Conservation (phyloP, 495 filamentous ascomycete species). For the Baudoinia panamericana region DNA sequence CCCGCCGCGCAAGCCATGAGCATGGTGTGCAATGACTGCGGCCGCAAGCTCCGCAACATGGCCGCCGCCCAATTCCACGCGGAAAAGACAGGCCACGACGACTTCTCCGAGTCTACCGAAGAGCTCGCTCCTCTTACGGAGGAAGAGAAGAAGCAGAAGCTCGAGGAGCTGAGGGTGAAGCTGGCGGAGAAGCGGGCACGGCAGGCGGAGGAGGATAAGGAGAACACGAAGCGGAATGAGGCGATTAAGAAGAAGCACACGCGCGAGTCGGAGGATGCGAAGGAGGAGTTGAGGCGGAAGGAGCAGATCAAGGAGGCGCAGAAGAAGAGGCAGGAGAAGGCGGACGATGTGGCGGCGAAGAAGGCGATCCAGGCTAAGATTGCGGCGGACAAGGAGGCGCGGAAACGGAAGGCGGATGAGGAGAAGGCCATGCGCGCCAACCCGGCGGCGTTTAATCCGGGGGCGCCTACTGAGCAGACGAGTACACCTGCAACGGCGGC, state of each 20-base stretch:
- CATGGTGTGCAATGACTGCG: constrained; percentile 80
- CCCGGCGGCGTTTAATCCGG: constrained; percentile 36
- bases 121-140: constrained; percentile 82
- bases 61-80: constrained; percentile 83
- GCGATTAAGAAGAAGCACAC: constrained; percentile 61
- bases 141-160: constrained; percentile 70
- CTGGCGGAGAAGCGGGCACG: constrained; percentile 58
- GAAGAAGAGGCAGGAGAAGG: constrained; percentile 73
- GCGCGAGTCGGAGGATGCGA: constrained; percentile 29
- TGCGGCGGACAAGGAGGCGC: constrained; percentile 75
- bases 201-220: constrained; percentile 62
- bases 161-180: constrained; percentile 60
- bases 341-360: constrained; percentile 74
- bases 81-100: constrained; percentile 54
- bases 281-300: constrained; percentile 60
- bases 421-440: constrained; percentile 78
- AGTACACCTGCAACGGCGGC: constrained; percentile 29
- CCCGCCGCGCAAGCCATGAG: constrained; percentile 49
- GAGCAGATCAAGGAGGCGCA: constrained; percentile 82
- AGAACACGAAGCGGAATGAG: constrained; percentile 82
- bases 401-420: constrained; percentile 65
- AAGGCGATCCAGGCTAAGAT: constrained; percentile 83
- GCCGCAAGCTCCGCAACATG: constrained; percentile 72
- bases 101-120: constrained; percentile 88
- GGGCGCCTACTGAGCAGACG: constrained; percentile 13